Evolutionary conservation across 2,329 filamentous ascomycete species (phyloP).

Genomic region (Intubia oerlemansii): DNA sequence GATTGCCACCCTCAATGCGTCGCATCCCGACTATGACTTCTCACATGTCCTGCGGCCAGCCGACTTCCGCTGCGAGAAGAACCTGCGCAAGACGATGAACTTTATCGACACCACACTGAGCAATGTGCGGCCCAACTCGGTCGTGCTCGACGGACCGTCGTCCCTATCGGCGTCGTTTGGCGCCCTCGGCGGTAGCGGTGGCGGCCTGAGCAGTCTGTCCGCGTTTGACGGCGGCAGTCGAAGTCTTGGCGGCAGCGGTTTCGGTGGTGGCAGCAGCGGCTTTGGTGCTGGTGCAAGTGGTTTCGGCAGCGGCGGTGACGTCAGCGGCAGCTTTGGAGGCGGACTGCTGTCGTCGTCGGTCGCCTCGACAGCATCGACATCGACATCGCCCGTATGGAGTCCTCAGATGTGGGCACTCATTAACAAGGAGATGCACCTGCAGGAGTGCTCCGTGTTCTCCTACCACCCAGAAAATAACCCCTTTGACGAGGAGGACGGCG

Average conservation of each 20-base stretch:
- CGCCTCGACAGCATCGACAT: conserved; percentile 9
- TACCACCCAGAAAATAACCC: conserved; percentile 81
- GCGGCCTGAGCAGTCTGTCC: no score
- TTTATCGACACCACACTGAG: conserved; percentile 73
- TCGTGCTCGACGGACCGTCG: conserved; percentile 18
- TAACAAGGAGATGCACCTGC: conserved; percentile 83
- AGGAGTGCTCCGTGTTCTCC: conserved; percentile 73
- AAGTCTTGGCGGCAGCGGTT: no score
- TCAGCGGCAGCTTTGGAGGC: background rate
- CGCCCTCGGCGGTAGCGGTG: conserved; percentile 17
- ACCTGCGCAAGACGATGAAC: conserved; percentile 61
- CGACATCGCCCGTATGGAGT: conserved; percentile 49
- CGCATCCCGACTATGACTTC: conserved; percentile 93
- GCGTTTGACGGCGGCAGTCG: no score
- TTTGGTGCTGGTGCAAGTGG: no score
- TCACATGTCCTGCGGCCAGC: conserved; percentile 73
- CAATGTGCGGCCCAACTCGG: conserved; percentile 66
- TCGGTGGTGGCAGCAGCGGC: no score
- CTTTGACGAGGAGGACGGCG: conserved; percentile 77
- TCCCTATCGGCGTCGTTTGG: conserved; percentile 8
- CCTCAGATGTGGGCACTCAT: conserved; percentile 82
- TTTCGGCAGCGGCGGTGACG: conserved; percentile 13
- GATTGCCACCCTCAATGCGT: conserved; percentile 90
- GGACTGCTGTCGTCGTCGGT: conserved; percentile 1
- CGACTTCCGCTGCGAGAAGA: conserved; percentile 75